Evolutionary conservation across 202 grass and related monocot species (phyloP).

Genomic region (Dendrocalamus latiflorus): DNA sequence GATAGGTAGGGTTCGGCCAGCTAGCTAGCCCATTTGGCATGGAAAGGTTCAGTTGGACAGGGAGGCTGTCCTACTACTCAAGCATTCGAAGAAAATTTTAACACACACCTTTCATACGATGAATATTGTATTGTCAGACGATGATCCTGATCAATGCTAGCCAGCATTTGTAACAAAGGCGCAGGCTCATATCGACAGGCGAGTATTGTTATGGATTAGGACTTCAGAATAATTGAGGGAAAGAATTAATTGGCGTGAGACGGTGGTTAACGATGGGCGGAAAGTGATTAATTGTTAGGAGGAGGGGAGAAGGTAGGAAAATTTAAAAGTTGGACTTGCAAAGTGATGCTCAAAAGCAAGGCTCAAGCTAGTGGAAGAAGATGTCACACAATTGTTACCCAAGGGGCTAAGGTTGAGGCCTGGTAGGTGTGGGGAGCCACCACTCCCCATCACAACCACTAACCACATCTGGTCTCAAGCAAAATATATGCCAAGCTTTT

Average conservation of each 20-base stretch:
- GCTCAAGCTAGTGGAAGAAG: slow-evolving; percentile 49
- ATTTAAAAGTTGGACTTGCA: slow-evolving; percentile 32
- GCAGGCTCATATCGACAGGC: slow-evolving; percentile 10
- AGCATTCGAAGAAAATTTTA: too few relatives aligned
- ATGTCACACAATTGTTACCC: slow-evolving; percentile 39
- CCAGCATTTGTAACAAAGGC: slow-evolving; percentile 18
- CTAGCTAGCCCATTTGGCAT: neutral
- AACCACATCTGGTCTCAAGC: slow-evolving; percentile 30
- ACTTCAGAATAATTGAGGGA: slow-evolving; percentile 18
- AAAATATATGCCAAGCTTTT: slow-evolving; percentile 40
- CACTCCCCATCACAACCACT: slow-evolving; percentile 37
- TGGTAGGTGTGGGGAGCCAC: too few relatives aligned
- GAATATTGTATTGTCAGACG: slow-evolving; percentile 13
- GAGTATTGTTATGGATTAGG: slow-evolving; percentile 15
- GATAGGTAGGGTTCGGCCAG: neutral
- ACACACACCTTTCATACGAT: neutral
- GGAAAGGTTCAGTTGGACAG: neutral
- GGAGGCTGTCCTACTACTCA: slow-evolving; percentile 4
- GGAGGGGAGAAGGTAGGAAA: neutral
- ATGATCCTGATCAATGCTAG: neutral
- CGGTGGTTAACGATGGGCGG: slow-evolving; percentile 41
- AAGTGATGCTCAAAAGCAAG: slow-evolving; percentile 41
- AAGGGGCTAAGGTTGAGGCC: too few relatives aligned
- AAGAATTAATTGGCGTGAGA: slow-evolving; percentile 19
- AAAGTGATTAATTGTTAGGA: slow-evolving; percentile 20